phyloP scores from a whole-genome alignment of 768 basidiomycete genomes.

The Tremella mesenterica region DNA sequence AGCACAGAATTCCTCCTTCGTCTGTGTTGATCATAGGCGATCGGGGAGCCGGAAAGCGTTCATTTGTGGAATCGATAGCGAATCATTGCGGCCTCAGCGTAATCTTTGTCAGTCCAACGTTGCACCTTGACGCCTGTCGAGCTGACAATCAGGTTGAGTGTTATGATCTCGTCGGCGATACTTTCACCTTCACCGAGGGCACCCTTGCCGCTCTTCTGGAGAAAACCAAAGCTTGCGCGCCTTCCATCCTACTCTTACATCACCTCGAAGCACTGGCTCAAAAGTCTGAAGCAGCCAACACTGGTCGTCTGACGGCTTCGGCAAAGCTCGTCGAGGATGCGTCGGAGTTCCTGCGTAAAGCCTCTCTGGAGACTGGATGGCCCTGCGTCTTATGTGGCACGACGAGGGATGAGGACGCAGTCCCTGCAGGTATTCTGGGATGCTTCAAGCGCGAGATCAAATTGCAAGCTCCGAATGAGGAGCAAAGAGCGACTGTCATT shows the following conservation, averaged over 20 bases:
- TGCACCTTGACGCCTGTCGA: background rate
- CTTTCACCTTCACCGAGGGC: conserved; percentile 63
- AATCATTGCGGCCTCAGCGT: conserved; percentile 62
- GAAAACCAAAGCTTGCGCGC: conserved; percentile 65
- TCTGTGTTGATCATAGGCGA: conserved; percentile 70
- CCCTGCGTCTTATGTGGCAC: conserved; percentile 72
- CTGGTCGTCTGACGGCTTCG: conserved; percentile 17
- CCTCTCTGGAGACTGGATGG: conserved; percentile 56
- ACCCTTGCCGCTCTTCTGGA: conserved; percentile 65
- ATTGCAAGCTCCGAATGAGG: conserved; percentile 76
- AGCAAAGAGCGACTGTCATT: conserved; percentile 60
- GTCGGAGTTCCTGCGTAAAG: conserved; percentile 47
- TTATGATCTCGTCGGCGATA: conserved; percentile 72
- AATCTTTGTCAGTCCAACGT: conserved; percentile 54
- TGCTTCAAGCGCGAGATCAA: conserved; percentile 78
- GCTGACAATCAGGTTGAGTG: conserved; percentile 61
- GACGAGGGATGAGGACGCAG: conserved; percentile 56
- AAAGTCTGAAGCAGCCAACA: conserved; percentile 41
- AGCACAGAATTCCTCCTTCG: conserved; percentile 58
- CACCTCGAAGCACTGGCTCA: conserved; percentile 57
- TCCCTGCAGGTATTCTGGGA: conserved; percentile 57
- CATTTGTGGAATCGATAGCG: conserved; percentile 49
- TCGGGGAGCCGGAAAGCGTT: conserved; percentile 73
- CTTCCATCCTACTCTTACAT: conserved; percentile 71
- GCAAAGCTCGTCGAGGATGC: conserved; percentile 54